A percentile compares a stretch with the other conserved stretches of the same genome.
phyloP scores from a whole-genome alignment of 306 rosid genomes.

The Lotus japonicus region DNA sequence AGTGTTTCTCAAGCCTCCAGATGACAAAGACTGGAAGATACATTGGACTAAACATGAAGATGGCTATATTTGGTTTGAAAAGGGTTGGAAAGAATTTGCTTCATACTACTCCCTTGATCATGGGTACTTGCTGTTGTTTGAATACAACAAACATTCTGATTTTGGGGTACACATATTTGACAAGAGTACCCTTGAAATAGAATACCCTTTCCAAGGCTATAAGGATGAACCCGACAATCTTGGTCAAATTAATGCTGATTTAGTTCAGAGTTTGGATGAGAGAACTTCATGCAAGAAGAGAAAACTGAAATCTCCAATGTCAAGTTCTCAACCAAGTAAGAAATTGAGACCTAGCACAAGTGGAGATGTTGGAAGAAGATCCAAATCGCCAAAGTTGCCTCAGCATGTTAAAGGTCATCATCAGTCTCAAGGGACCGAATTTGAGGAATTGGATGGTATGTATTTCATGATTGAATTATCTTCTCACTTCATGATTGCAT shows the following conservation, averaged over 20 bases:
- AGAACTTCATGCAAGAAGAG: constrained; percentile 15
- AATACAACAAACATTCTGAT: not conserved
- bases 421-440: not conserved
- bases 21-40: not conserved
- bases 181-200: constrained; percentile 10
- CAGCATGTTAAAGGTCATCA: not conserved
- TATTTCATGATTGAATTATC: not conserved
- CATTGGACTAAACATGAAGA: not conserved
- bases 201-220: constrained; percentile 8
- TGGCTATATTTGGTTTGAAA: not conserved
- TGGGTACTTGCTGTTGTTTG: not conserved
- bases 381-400: not conserved
- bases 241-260: not conserved
- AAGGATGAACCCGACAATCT: not conserved
- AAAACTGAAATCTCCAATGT: not conserved
- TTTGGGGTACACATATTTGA: constrained; percentile 5
- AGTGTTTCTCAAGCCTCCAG: not conserved
- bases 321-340: not conserved
- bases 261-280: not conserved
- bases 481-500: not conserved
- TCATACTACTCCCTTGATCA: not conserved
- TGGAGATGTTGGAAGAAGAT: not conserved
- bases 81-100: not conserved
- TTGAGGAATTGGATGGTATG: not conserved
- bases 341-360: not conserved